Evolutionary conservation across 139 green algal species (phyloP), one percentile per base, ranked within the genome.

Genomic region (Closterium sp.): DNA sequence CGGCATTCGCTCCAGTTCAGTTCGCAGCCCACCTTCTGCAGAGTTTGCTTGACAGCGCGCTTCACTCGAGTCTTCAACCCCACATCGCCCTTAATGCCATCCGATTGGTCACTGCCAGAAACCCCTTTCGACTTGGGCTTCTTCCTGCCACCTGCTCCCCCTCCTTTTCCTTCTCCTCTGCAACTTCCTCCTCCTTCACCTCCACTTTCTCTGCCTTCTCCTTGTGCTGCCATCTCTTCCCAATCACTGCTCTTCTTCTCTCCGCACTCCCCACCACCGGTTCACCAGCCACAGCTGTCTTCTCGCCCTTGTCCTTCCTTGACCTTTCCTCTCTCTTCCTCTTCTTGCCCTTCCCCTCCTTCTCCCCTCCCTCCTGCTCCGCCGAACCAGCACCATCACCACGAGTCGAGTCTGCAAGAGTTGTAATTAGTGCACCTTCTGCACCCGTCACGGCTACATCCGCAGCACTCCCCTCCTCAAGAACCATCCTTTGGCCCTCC

Each of bases 331-430:
- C 86, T 34, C 30, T 33, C 38, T 31, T 33, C 86, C 35, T 86
- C 86, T 89, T 81, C 86, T 31, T 76, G 30, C n/a, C 87, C 86
- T 85, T 89, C 86, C 86, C 38, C 16, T 92, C 90, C 89, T 91
- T 89, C 85, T 92, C 33, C 35, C 81, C 25, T 12, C 34, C 8
- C 19, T 35, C 86, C 36, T 76, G 55, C 55, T 76, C 55, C 55
- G 55, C 55, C 25, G 12, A 76, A 16, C 55, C 55, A 76, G 55
- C 55, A 76, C 55, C 55, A 76, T 76, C 55, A 76, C 55, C 55
- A 16, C 55, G 0, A 25, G 16, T 19, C 12, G 36, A 55, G 6
- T 55, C 55, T 28, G 55, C 55, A 76, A 32, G 25, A 89, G 3
- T 3, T 34, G 35, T 21, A 19, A 31, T 32, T 21, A 32, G 25